Evolutionary conservation across 129 eudicot genomes (phyloP), one percentile per base, ranked within the genome.

Genomic region (Ambrosia trifida): DNA sequence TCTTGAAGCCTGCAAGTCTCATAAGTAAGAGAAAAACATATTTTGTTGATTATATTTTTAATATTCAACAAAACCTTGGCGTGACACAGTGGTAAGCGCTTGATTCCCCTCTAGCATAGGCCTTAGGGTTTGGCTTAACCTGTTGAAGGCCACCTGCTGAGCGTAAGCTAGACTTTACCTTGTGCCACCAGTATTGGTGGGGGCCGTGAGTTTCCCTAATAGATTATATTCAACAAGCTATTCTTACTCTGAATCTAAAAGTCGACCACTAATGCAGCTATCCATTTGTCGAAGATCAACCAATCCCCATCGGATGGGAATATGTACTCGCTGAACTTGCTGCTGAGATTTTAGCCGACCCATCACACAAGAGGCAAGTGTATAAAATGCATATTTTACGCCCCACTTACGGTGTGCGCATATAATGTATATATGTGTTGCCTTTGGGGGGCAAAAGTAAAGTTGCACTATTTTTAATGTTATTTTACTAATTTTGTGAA

Each of bases 1-100:
- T 76, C 96, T 90, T 77, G 96, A 90, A 83, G 94, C 96, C 76
- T 90, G 94, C 94, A 90, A 87, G 83, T 80, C 83, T 63, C 86
- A 90, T 82, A 86, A 90, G 94, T 87, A 83, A 80, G 80, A 60
- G 14, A 24, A 36, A 18, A 45, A 40, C 18, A 11, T 52, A 2
- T n/a, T 24, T 66, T 31, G 46, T 44, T 47, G 36, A 14, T 32
- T 49, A 33, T 56, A 43, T 59, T 19, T 12, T 54, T 19, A 16
- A 16, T 19, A 16, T 18, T 18, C 32, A 19, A 53, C 3, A 53
- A 18, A 53, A 53, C 60, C 60, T 53, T 53, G 32, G 12, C 5
- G 32, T 20, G 11, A 31, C 24, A 32, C 13, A 3, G 32, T 53
- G 60, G 60, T 53, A 53, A 18, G 60, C 4, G 60, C 19, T 20